Evolutionary conservation across 2,329 filamentous ascomycete species (phyloP).

Genomic region (Phialophora tarda): DNA sequence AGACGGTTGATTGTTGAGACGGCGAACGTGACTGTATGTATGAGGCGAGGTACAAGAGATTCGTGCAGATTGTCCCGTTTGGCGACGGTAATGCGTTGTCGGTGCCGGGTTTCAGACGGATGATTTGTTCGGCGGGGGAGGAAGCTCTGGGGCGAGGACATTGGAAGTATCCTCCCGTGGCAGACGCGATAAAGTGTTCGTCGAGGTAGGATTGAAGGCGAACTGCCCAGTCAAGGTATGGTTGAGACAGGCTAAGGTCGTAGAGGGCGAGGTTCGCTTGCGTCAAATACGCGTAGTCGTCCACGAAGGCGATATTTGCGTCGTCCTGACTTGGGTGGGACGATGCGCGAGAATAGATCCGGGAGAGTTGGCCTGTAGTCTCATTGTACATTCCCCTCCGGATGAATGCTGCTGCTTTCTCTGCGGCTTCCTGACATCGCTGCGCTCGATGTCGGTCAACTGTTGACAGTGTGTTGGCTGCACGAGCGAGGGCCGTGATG

Average conservation of each 20-base stretch:
- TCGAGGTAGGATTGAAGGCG: slow-evolving; percentile 77
- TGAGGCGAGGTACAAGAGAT: slow-evolving; percentile 79
- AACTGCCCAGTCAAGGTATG: slow-evolving; percentile 80
- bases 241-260: slow-evolving; percentile 76
- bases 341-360: slow-evolving; percentile 45
- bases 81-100: slow-evolving; percentile 88
- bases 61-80: slow-evolving; percentile 84
- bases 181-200: slow-evolving; percentile 74
- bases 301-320: slow-evolving; percentile 78
- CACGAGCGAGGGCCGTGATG: slow-evolving; percentile 79
- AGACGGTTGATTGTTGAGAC: slow-evolving; percentile 20
- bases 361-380: slow-evolving; percentile 66
- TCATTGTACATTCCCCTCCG: slow-evolving; percentile 73
- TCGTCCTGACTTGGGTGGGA: slow-evolving; percentile 6
- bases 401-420: slow-evolving; percentile 73
- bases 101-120: slow-evolving; percentile 93
- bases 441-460: slow-evolving; percentile 64
- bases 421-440: slow-evolving; percentile 69
- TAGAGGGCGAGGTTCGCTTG: slow-evolving; percentile 83
- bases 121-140: slow-evolving; percentile 41
- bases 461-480: slow-evolving; percentile 69
- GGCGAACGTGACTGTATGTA: slow-evolving; percentile 66
- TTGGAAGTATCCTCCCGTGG: slow-evolving; percentile 35
- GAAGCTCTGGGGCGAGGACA: slow-evolving; percentile 16
- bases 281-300: slow-evolving; percentile 92